Evolutionary conservation across 192 early-diverging fungal genomes (phyloP), one percentile per base, ranked within the genome.

Genomic region (Umbelopsis isabellina): DNA sequence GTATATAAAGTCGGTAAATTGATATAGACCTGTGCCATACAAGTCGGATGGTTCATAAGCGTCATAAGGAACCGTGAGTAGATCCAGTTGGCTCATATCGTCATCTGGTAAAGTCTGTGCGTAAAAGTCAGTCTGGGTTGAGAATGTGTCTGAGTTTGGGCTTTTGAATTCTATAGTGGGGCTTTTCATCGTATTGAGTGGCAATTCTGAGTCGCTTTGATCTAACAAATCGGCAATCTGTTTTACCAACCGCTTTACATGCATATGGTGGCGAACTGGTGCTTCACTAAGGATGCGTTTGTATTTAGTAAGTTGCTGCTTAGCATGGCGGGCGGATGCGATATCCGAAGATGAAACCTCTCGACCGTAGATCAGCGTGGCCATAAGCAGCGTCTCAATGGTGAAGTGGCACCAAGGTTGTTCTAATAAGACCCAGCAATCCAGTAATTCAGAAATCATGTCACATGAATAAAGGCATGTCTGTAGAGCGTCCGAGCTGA

Each of bases 391-490:
- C 0, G 74, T 71, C 7, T 73, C 78, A 4, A 80, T 23, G 10
- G 78, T 75, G 45, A 80, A 80, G 37, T 80, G 78, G 48, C 78
- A 80, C 78, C 78, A 80, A 3, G 67, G 23, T 20, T 75, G 71
- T 12, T 72, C 23, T 23, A 80, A 41, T 41, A 75, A 66, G 12
- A 68, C 55, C 69, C 74, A 80, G 16, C 70, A 73, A 16, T 69
- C 78, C 18, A 80, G 53, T 21, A 80, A 8, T 33, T 73, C 70
- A 2, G 67, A 50, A 16, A 75, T 80, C 22, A 67, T 52, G 35
- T 70, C 52, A 22, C 74, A 70, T 23, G 74, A 67, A n/a, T 68
- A 67, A 7, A 69, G 18, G 52, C 78, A 80, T 2, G 48, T 69
- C 16, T 65, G 52, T 13, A 72, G 25, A 1, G 78, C 75, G 6